Conservation (phyloP, 192 early-diverging fungal genomes). For the Coemansia sp. region DNA sequence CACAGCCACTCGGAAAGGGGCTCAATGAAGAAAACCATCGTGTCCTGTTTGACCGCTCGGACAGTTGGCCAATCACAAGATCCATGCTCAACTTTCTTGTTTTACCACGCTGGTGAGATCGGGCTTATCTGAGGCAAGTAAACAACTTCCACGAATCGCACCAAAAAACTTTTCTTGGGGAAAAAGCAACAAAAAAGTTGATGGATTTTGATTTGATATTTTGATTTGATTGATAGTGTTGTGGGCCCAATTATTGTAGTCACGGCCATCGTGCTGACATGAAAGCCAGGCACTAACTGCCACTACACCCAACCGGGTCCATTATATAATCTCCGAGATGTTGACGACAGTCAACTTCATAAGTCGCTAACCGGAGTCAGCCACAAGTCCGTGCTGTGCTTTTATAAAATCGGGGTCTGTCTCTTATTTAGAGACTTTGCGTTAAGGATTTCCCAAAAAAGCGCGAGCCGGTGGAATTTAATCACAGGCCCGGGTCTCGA, state of each 20-base stretch:
- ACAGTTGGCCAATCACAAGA: too few relatives aligned
- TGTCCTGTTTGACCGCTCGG: too few relatives aligned
- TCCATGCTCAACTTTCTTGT: too few relatives aligned
- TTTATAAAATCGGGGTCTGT: slow-evolving; percentile 49
- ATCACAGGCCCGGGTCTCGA: neutral
- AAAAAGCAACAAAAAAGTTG: too few relatives aligned
- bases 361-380: slow-evolving; percentile 13
- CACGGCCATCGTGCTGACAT: slow-evolving; percentile 40
- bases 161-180: too few relatives aligned
- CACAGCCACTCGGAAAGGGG: neutral
- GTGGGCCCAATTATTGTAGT: slow-evolving; percentile 49
- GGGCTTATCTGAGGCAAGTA: too few relatives aligned
- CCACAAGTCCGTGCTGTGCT: slow-evolving; percentile 54
- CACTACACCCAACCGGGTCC: slow-evolving; percentile 50
- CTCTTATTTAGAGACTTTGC: slow-evolving; percentile 50
- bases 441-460: slow-evolving; percentile 22
- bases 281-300: slow-evolving; percentile 26
- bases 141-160: neutral
- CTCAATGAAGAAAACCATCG: neutral
- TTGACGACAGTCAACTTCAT: slow-evolving; percentile 55
- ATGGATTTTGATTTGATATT: neutral
- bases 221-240: neutral
- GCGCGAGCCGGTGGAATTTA: neutral
- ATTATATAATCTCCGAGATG: slow-evolving; percentile 41
- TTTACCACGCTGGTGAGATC: too few relatives aligned